Evolutionary conservation across 331 rosid genomes (phyloP), one percentile per base, ranked within the genome.

Genomic region (Malus hybrid): DNA sequence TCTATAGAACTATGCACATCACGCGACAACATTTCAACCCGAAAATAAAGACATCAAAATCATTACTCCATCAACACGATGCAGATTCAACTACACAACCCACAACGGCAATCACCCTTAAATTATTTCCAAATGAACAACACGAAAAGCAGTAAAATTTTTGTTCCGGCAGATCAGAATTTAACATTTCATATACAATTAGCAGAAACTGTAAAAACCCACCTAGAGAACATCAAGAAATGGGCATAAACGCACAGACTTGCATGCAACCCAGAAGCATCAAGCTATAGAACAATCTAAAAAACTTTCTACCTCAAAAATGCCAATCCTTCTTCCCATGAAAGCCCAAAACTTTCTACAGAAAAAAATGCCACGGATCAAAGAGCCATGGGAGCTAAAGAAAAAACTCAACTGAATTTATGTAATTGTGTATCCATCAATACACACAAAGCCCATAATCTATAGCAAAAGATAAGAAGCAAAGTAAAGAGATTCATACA

Each of bases 401-500:
- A 59, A 44, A 77, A 76, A 67, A 48, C 67, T 34, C 77, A 57
- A 59, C 29, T 8, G 69, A 78, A 57, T 65, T 75, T 20, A 60
- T 50, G 81, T 56, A 50, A 50, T 67, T 67, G 73, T 73, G 39
- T 65, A 59, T 57, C 63, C 10, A 57, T 57, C 6, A 10, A 56
- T 54, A 66, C 68, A 82, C 56, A 50, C 56, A 50, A 50, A 16
- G 6, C n/a, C 56, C 20, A 70, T 62, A 32, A 55, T 14, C 80
- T 13, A 73, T 69, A 79, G 72, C 66, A 80, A 73, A 67, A 54
- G 79, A 85, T 75, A 71, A 61, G 78, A 78, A 59, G 76, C 80
- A 79, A 77, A 82, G 64, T 50, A 77, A 74, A 71, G 80, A 54
- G 80, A 74, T 66, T 77, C 76, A 70, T 66, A 57, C 80, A 80